Conservation (phyloP, 768 basidiomycete genomes). For the Trametes villosa region DNA sequence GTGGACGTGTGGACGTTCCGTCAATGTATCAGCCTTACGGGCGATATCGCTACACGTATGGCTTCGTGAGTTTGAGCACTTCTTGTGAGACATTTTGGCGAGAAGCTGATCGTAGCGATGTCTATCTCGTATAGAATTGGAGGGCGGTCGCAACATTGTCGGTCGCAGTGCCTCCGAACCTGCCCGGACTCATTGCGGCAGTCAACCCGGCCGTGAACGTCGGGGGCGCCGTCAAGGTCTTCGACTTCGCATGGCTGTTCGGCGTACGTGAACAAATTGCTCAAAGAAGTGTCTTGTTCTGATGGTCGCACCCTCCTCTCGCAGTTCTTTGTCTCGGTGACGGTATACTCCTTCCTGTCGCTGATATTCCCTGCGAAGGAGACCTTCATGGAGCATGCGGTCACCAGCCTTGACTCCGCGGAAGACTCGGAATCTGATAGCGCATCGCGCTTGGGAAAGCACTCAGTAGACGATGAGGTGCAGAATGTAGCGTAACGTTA, state of each 20-base stretch:
- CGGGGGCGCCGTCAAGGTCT: conserved; percentile 59
- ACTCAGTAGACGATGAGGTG: too few species aligned
- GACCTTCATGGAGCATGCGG: conserved; percentile 38
- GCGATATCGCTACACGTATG: conserved; percentile 74
- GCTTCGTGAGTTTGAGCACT: conserved; percentile 55
- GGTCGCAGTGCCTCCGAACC: conserved; percentile 65
- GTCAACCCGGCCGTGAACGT: conserved; percentile 70
- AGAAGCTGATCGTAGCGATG: too few species aligned
- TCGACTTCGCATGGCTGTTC: conserved; percentile 77
- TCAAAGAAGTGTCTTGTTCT: too few species aligned
- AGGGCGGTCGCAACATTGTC: conserved; percentile 72
- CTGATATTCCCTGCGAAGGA: conserved; percentile 43
- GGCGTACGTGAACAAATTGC: conserved; percentile 60
- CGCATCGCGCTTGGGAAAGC: too few species aligned
- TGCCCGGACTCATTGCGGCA: conserved; percentile 78
- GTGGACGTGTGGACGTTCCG: conserved; percentile 74
- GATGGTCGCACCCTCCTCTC: too few species aligned
- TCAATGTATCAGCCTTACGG: conserved; percentile 83
- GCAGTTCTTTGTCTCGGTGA: conserved; percentile 41
- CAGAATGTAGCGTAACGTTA: too few species aligned
- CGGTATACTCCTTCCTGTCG: conserved; percentile 40
- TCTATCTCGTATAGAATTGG: conserved; percentile 74
- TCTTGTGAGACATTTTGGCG: too few species aligned
- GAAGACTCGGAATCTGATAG: too few species aligned
- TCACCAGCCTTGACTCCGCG: conserved; percentile 22